Evolutionary conservation across 164 flowering plant species (phyloP).

Genomic region (Umbilicus rupestris): DNA sequence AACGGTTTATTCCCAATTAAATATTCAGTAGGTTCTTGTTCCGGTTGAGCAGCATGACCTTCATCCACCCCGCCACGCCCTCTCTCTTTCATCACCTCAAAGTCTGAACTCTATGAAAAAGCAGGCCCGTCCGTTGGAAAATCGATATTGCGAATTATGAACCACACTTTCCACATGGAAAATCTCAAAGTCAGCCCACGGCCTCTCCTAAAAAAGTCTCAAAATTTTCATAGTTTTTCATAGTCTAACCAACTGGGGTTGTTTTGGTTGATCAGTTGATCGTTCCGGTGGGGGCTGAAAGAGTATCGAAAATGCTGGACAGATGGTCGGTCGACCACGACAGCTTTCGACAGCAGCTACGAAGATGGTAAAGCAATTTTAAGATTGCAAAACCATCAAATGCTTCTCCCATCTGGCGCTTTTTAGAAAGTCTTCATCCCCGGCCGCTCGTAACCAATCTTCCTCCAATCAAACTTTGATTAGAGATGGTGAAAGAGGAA

Average conservation of each 20-base stretch:
- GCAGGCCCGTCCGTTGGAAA: slow-evolving; percentile 70
- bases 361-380: slow-evolving; percentile 77
- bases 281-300: slow-evolving; percentile 74
- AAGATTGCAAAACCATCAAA: slow-evolving; percentile 64
- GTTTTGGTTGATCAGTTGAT: slow-evolving; percentile 29
- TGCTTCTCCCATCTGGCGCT: slow-evolving; percentile 66
- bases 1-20: no score
- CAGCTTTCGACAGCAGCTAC: slow-evolving; percentile 76
- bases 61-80: no score
- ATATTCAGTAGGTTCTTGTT: no score
- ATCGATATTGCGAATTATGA: no score
- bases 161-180: slow-evolving; percentile 85
- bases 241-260: neutral
- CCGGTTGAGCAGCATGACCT: no score
- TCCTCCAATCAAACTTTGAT: no score
- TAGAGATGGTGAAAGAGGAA: no score
- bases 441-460: slow-evolving; percentile 45
- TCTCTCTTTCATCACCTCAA: slow-evolving; percentile 66
- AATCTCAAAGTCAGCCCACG: slow-evolving; percentile 68
- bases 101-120: slow-evolving; percentile 78
- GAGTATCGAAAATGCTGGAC: slow-evolving; percentile 84
- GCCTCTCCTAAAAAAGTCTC: neutral
- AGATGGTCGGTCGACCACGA: slow-evolving; percentile 57
- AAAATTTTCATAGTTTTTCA: neutral
- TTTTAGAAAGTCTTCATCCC: slow-evolving; percentile 78